These are phyloP conservation scores for Aristolochia contorta DNA, from an alignment of 164 flowering plant genomes.

Conservation along the genomic window DNA sequence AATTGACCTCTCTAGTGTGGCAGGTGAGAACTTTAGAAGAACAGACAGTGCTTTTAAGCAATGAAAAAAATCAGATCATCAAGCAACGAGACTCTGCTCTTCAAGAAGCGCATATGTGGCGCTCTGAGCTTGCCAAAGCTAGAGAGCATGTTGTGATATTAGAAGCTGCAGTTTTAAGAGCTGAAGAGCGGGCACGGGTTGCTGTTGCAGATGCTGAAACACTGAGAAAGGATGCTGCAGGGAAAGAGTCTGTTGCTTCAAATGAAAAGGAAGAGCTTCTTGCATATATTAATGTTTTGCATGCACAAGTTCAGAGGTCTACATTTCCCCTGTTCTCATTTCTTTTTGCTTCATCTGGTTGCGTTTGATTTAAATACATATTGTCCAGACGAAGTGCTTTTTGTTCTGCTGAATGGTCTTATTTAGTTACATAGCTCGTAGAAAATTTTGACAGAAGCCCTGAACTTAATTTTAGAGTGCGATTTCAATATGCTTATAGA, in stretches of 20 bases:
- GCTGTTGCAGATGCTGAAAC: slow-evolving; percentile 70
- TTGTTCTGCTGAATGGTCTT: too few relatives aligned
- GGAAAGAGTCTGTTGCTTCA: slow-evolving; percentile 52
- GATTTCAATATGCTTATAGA: too few relatives aligned
- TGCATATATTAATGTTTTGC: slow-evolving; percentile 50
- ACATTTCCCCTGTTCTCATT: not conserved
- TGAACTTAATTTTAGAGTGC: too few relatives aligned
- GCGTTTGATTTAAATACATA: too few relatives aligned
- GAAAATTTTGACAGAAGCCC: too few relatives aligned
- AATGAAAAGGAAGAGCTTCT: slow-evolving; percentile 75
- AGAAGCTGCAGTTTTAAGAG: slow-evolving; percentile 85
- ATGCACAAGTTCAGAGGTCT: slow-evolving; percentile 80
- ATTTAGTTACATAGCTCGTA: too few relatives aligned
- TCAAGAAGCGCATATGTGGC: slow-evolving; percentile 90
- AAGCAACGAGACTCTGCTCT: slow-evolving; percentile 77
- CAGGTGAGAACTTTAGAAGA: slow-evolving; percentile 71
- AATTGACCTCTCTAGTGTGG: slow-evolving; percentile 2
- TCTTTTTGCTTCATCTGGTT: not conserved
- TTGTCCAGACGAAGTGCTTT: too few relatives aligned
- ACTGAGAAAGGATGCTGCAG: slow-evolving; percentile 58
- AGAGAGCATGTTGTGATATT: slow-evolving; percentile 78
- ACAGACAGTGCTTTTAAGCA: slow-evolving; percentile 34
- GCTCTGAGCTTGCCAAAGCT: slow-evolving; percentile 95
- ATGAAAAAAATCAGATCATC: slow-evolving; percentile 61
- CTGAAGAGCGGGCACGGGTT: slow-evolving; percentile 84